Evolutionary conservation across 106 monocot genomes (phyloP).

Genomic region (Dioscorea alata): DNA sequence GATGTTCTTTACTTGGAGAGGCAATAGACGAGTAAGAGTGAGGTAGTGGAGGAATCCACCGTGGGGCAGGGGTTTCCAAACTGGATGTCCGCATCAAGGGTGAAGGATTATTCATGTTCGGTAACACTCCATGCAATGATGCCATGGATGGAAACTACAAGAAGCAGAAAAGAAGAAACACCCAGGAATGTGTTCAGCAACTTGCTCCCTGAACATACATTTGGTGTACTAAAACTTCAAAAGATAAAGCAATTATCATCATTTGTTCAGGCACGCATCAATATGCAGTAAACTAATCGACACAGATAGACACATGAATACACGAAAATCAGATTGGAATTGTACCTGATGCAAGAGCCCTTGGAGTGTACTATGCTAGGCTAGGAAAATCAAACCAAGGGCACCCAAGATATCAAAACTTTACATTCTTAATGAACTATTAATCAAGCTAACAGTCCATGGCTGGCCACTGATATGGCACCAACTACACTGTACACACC

Average conservation of each 20-base stretch:
- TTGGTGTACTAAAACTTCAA: background rate
- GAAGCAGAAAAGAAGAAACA: slow-evolving; percentile 1
- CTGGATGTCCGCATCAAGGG: slow-evolving; percentile 35
- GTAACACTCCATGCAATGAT: slow-evolving; percentile 47
- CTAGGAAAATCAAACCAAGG: no score
- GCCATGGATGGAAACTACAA: slow-evolving; percentile 53
- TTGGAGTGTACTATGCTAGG: no score
- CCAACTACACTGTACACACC: no score
- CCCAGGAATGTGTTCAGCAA: background rate
- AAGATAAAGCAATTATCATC: background rate
- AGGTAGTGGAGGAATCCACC: slow-evolving; percentile 43
- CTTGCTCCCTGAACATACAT: background rate
- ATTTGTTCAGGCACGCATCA: background rate
- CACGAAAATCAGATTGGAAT: background rate
- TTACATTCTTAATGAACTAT: no score
- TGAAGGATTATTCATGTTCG: slow-evolving; percentile 21
- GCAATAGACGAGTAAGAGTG: slow-evolving; percentile 19
- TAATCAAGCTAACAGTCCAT: no score
- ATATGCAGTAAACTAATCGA: background rate
- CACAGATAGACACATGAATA: background rate
- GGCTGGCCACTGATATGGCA: no score
- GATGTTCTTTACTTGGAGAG: slow-evolving; percentile 23
- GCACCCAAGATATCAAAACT: no score
- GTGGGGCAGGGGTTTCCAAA: slow-evolving; percentile 38
- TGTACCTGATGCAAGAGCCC: no score